phyloP scores from a whole-genome alignment of 2,329 filamentous ascomycete species.

The Stagonosporopsis rhizophila region DNA sequence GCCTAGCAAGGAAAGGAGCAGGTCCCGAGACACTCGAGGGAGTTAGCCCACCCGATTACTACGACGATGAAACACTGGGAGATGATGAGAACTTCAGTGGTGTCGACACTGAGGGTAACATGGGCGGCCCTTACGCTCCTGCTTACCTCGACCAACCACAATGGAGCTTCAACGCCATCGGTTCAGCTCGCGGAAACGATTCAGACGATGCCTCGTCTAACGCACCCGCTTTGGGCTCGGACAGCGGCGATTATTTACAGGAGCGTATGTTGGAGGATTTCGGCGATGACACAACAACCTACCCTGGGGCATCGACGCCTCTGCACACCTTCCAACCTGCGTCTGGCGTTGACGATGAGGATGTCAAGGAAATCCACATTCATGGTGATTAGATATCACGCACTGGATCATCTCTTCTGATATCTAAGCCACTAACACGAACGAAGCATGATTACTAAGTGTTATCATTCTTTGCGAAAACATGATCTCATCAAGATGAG shows the following conservation, averaged over 20 bases:
- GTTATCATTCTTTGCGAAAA: neutral
- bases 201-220: slow-evolving; percentile 35
- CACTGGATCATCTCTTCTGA: neutral
- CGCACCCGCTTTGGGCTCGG: slow-evolving; percentile 29
- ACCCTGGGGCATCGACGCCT: slow-evolving; percentile 32
- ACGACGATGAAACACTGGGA: slow-evolving; percentile 35
- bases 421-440: neutral
- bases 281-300: slow-evolving; percentile 32
- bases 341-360: slow-evolving; percentile 27
- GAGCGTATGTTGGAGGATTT: slow-evolving; percentile 21
- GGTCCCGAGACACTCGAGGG: slow-evolving; percentile 42
- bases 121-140: slow-evolving; percentile 16
- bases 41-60: slow-evolving; percentile 27
- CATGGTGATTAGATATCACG: neutral
- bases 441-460: neutral
- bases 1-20: slow-evolving; percentile 46
- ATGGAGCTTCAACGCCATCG: slow-evolving; percentile 34
- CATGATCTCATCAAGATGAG: neutral
- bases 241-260: slow-evolving; percentile 21
- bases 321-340: slow-evolving; percentile 25
- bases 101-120: slow-evolving; percentile 12
- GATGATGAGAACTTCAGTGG: slow-evolving; percentile 29
- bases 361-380: slow-evolving; percentile 33
- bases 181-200: slow-evolving; percentile 6
- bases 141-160: slow-evolving; percentile 16